Conservation (phyloP, 2,329 filamentous ascomycete species). For the Botrytis tulipae region DNA sequence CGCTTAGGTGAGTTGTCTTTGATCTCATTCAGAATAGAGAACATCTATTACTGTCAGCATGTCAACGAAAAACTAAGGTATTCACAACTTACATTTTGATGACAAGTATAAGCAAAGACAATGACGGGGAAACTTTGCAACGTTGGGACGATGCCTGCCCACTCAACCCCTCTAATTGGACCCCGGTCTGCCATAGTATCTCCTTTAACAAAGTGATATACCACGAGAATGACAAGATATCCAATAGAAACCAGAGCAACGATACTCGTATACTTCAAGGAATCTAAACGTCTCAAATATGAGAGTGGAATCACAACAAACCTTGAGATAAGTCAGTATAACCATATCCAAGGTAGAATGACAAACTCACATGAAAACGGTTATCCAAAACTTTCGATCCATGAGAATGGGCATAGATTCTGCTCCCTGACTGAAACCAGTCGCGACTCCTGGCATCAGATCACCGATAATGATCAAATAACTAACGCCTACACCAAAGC, state of each 20-base stretch:
- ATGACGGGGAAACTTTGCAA: slow-evolving; percentile 90
- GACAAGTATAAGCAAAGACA: slow-evolving; percentile 98
- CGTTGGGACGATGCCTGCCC: slow-evolving; percentile 74
- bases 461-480: slow-evolving; percentile 99
- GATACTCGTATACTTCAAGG: slow-evolving; percentile 94
- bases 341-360: neutral
- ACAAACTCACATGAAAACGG: slow-evolving; percentile 76
- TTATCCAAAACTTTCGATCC: slow-evolving; percentile 96
- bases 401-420: slow-evolving; percentile 70
- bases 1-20: slow-evolving; percentile 70
- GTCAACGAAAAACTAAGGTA: too few species aligned
- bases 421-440: slow-evolving; percentile 69
- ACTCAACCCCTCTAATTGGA: slow-evolving; percentile 71
- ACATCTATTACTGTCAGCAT: slow-evolving; percentile 67
- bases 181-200: slow-evolving; percentile 74
- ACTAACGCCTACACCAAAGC: slow-evolving; percentile 94
- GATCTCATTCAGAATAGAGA: slow-evolving; percentile 96
- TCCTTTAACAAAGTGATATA: slow-evolving; percentile 81
- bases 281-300: slow-evolving; percentile 87
- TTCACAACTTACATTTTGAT: slow-evolving; percentile 74
- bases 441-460: slow-evolving; percentile 90
- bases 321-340: slow-evolving; percentile 45
- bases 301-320: slow-evolving; percentile 91
- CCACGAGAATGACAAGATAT: slow-evolving; percentile 87
- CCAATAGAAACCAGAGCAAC: slow-evolving; percentile 89